A percentile compares a stretch with the other conserved stretches of the same genome.
Conservation (phyloP, 306 rosid genomes). For the Fragaria iinumae region DNA sequence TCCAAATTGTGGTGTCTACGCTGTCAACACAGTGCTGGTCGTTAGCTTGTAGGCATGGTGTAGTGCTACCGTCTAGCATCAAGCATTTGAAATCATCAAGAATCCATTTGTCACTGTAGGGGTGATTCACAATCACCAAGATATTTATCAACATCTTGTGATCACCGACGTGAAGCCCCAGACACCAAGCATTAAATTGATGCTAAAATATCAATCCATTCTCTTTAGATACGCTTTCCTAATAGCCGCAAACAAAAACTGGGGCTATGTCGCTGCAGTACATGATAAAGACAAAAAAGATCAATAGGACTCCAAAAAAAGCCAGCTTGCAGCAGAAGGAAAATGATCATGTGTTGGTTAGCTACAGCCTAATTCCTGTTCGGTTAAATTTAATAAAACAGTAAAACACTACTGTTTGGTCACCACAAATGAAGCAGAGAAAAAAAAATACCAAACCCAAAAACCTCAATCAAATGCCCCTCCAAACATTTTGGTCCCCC, state of each 20-base stretch:
- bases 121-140: slow-evolving; percentile 33
- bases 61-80: slow-evolving; percentile 38
- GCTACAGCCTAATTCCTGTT: slow-evolving; percentile 3
- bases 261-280: slow-evolving; percentile 40
- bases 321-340: neutral
- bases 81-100: slow-evolving; percentile 41
- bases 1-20: slow-evolving; percentile 56
- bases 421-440: slow-evolving; percentile 4
- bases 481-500: slow-evolving; percentile 14
- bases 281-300: slow-evolving; percentile 9
- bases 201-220: slow-evolving; percentile 32
- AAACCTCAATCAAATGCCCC: neutral
- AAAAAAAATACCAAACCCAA: neutral
- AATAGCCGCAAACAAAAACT: slow-evolving; percentile 24
- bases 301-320: neutral
- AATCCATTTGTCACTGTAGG: slow-evolving; percentile 47
- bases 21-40: slow-evolving; percentile 53
- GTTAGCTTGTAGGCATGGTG: slow-evolving; percentile 39
- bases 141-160: slow-evolving; percentile 49
- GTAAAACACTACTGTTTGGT: neutral
- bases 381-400: neutral
- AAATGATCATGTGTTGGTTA: slow-evolving; percentile 3
- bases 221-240: slow-evolving; percentile 27
- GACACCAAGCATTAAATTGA: slow-evolving; percentile 34
- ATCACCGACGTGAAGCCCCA: slow-evolving; percentile 41